Base-by-base conservation (phyloP, 176 grass and related monocot genomes). In the Oryza meyeriana region DNA sequence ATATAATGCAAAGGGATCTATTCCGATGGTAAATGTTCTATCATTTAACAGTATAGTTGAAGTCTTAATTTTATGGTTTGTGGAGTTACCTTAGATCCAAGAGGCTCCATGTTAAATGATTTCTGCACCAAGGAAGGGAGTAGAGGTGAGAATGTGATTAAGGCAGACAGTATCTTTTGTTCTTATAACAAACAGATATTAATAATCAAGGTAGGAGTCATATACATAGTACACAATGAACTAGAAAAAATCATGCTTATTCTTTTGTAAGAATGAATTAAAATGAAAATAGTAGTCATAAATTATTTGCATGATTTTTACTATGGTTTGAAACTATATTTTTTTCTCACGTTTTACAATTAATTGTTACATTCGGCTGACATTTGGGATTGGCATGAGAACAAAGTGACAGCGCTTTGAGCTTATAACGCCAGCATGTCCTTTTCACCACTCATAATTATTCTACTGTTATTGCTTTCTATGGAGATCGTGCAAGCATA, bases 1-100 rank as follows among this genome's bases (percentile, higher is more conserved):
- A 74, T 30, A 55, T 24, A 40, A 48, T 47, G 57, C 64, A 42
- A n/a, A 75, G 13, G 28, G 32, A 83, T 66, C 41, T 28, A 16
- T 83, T 83, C 16, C 13, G 32, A 57, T 20, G 27, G 24, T 3
- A 36, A 10, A 39, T 8, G 78, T 34, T 36, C n/a, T 26, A 38
- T 64, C 16, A 50, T 0, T 63, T 36, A 48, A 71, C 5, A 10
- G 29, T 33, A 67, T 62, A 59, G 41, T 20, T 20, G 11, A 69
- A 66, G 2, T 20, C 18, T 9, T 55, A 55, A 6, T 12, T 20
- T 8, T 68, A 74, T 80, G 28, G 57, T 61, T 40, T 81, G 16
- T n/a, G 42, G 29, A 66, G 5, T 77, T 85, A 97, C 91, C 91
- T 97, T 94, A 61, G 85, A 89, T 84, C 80, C 91, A 72, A 92